Evolutionary conservation across 148 eudicot genomes (phyloP).

Genomic region (Fagopyrum esculentum): DNA sequence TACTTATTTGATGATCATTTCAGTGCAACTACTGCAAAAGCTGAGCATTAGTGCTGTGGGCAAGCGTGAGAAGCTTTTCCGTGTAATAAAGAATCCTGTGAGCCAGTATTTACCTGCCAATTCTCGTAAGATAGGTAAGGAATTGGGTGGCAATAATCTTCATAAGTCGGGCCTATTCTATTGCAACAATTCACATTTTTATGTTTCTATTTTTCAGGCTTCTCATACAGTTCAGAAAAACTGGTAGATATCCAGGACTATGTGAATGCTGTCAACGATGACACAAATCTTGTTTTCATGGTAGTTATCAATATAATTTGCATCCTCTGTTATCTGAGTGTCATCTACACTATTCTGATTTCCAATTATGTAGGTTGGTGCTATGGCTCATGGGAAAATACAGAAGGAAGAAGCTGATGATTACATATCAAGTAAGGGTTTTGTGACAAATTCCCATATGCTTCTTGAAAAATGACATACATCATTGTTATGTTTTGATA

Average conservation of each 20-base stretch:
- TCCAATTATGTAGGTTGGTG: conserved; percentile 63
- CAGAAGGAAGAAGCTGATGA: conserved; percentile 64
- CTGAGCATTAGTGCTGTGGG: conserved; percentile 79
- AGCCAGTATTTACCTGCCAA: conserved; percentile 76
- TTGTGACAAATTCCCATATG: neutral
- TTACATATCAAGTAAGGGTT: conserved; percentile 61
- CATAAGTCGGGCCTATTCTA: neutral
- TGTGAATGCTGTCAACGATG: conserved; percentile 50
- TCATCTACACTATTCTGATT: neutral
- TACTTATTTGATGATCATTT: conserved; percentile 17
- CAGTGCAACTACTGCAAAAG: conserved; percentile 90
- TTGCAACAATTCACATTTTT: neutral
- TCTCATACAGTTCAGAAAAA: conserved; percentile 86
- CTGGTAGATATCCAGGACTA: conserved; percentile 73
- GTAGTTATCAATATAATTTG: conserved; percentile 30
- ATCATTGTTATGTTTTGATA: neutral
- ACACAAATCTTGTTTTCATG: conserved; percentile 74
- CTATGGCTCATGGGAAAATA: conserved; percentile 97
- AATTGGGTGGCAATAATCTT: neutral
- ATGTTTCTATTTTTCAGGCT: conserved; percentile 37
- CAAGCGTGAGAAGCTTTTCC: conserved; percentile 76
- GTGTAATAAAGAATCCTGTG: conserved; percentile 85
- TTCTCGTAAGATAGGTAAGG: conserved; percentile 75
- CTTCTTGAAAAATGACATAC: neutral
- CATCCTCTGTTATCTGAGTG: neutral